phyloP scores from a whole-genome alignment of 2,329 filamentous ascomycete species.

The Xylariales sp. region DNA sequence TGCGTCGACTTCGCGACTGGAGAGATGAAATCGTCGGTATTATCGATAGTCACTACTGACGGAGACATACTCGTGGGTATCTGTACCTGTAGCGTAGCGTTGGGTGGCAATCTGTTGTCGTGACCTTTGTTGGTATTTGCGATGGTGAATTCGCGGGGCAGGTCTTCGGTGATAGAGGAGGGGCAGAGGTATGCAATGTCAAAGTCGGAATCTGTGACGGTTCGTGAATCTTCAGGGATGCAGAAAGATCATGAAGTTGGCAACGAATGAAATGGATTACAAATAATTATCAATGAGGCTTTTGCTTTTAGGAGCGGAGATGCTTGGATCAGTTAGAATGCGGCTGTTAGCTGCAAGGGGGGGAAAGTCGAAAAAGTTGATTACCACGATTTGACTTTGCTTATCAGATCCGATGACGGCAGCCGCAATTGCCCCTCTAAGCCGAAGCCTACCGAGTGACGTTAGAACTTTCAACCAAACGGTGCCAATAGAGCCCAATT shows the following conservation, averaged over 20 bases:
- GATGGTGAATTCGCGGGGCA: conserved; percentile 12
- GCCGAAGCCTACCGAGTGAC: too few species aligned
- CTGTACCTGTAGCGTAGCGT: conserved; percentile 13
- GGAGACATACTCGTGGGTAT: conserved; percentile 39
- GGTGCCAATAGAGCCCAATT: too few species aligned
- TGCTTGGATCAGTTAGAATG: conserved; percentile 18
- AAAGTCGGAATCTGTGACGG: not conserved
- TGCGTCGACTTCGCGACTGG: conserved; percentile 14
- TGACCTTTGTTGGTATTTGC: conserved; percentile 11
- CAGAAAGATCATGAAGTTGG: not conserved
- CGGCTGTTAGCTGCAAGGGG: conserved; percentile 5
- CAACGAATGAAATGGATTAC: conserved; percentile 3
- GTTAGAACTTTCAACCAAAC: too few species aligned
- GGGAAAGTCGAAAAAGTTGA: conserved; percentile 14
- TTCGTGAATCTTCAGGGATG: not conserved
- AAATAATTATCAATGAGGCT: conserved; percentile 10
- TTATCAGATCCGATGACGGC: too few species aligned
- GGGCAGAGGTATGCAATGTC: conserved; percentile 1
- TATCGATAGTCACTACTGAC: conserved; percentile 39
- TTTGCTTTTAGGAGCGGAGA: conserved; percentile 10
- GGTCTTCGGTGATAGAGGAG: too few species aligned
- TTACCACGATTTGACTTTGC: too few species aligned
- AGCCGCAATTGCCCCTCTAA: too few species aligned
- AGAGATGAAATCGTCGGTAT: conserved; percentile 19
- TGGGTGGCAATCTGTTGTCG: conserved; percentile 1